phyloP scores from a whole-genome alignment of 805 yeast species.

The Suhomyces sp. region DNA sequence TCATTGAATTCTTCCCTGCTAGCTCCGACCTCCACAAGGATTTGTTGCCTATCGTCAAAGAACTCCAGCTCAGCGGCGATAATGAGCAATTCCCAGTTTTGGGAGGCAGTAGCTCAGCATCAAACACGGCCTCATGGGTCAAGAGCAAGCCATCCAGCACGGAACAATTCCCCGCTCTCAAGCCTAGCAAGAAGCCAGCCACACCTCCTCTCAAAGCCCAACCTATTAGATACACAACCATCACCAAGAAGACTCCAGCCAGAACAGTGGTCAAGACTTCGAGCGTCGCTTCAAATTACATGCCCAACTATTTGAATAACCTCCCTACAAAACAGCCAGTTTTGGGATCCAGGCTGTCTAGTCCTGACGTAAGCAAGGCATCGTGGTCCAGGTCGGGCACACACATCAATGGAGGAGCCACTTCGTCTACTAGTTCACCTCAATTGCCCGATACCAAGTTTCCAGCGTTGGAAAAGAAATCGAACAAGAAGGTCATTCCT shows the following conservation, averaged over 20 bases:
- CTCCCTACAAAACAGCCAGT: constrained; percentile 28
- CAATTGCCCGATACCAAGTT: constrained; percentile 32
- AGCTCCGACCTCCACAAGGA: constrained; percentile 44
- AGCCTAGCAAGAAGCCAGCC: constrained; percentile 19
- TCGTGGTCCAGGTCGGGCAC: background rate
- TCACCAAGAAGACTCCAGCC: constrained; percentile 19
- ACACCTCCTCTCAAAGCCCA: constrained; percentile 14
- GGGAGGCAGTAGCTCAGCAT: constrained; percentile 16
- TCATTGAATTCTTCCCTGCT: constrained; percentile 53
- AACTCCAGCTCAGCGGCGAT: constrained; percentile 15
- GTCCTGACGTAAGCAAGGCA: background rate
- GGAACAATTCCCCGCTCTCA: constrained; percentile 36
- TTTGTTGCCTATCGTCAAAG: constrained; percentile 25
- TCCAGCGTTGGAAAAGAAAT: constrained; percentile 48
- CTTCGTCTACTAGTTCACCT: constrained; percentile 12
- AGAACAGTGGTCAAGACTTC: constrained; percentile 13
- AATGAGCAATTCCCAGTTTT: constrained; percentile 51
- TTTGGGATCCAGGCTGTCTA: constrained; percentile 5
- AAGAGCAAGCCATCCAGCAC: constrained; percentile 7
- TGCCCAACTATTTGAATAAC: constrained; percentile 32
- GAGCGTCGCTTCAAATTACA: constrained; percentile 20
- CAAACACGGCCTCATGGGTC: constrained; percentile 13
- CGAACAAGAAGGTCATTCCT: constrained; percentile 42
- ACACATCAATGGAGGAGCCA: background rate
- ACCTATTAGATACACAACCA: constrained; percentile 36